Base-by-base conservation (phyloP, 768 basidiomycete species). In the Punctularia strigosozonata region DNA sequence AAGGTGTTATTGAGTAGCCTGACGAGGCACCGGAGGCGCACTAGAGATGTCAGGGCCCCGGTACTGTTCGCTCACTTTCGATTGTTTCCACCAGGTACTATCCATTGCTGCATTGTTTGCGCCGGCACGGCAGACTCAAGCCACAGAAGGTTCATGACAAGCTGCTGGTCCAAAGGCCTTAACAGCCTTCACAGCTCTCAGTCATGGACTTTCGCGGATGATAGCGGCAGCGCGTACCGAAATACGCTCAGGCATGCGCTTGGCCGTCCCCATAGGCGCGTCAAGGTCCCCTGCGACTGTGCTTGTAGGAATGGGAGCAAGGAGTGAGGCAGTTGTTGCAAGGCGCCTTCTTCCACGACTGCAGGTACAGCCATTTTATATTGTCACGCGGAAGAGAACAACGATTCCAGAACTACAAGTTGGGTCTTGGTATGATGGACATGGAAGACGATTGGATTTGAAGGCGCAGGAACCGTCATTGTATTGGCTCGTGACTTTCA, bases 181-280 rank as follows among this genome's bases (percentile, higher is more conserved):
- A 95, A 60, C 19, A 94, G 63, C 38, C 88, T 90, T 52, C 20
- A 15, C 15, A 28, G 8, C 8, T 28, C 10, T 28, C 26, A 28
- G 15, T 28, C 10, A 8, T 15, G 8, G 10, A 28, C 26, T 15
- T 8, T 8, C 8, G 8, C 8, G 8, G 15, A 8, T 28, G 10
- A 28, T 26, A 24, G 22, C 25, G 31, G 38, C 43, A 25, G 43
- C 36, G 55, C 66, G 46, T 44, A 87, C 84, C 90, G 76, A 60
- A 90, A 90, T 57, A 95, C 79, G 19, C 86, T 80, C 37, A 95
- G 72, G 60, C 89, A 90, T 62, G 84, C 81, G 3, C 88, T 89
- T 6, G 91, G 88, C 14, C 75, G 70, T 50, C 81, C 75, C 53
- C 91, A 95, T 36, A 95, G 64, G 19, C 88, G 73, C 15, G 74